Percentiles rank a stretch among this genome's conserved stretches.
Evolutionary conservation across 768 basidiomycete genomes (phyloP).

Genomic region (Coprinopsis cinerea): DNA sequence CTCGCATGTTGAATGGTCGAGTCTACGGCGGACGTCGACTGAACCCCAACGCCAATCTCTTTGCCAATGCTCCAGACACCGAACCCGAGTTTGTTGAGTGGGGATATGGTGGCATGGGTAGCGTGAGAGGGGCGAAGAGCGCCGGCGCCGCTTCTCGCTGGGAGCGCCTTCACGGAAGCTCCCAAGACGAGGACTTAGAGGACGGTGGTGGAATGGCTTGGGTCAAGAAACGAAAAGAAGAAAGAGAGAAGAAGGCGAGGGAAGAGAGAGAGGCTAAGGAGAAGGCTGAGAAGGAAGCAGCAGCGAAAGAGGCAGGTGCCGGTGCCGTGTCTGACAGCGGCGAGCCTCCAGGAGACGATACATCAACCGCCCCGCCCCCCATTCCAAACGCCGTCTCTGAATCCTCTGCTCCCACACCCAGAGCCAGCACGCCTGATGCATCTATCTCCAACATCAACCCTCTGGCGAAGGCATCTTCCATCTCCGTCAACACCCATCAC

Average conservation of each 20-base stretch:
- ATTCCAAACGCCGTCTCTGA: slow-evolving; percentile 1
- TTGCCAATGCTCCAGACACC: slow-evolving; percentile 56
- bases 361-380: neutral
- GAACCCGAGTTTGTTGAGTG: slow-evolving; percentile 90
- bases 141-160: slow-evolving; percentile 26
- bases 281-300: slow-evolving; percentile 13
- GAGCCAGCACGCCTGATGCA: neutral
- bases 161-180: slow-evolving; percentile 18
- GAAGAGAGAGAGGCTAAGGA: slow-evolving; percentile 35
- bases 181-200: slow-evolving; percentile 50
- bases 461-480: neutral
- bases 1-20: slow-evolving; percentile 79
- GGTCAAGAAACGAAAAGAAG: slow-evolving; percentile 60
- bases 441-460: neutral
- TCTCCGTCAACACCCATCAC: neutral
- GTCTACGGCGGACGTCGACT: slow-evolving; percentile 58
- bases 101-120: slow-evolving; percentile 87
- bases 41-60: slow-evolving; percentile 43
- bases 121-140: slow-evolving; percentile 36
- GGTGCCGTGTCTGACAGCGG: neutral
- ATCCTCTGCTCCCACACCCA: slow-evolving; percentile 8
- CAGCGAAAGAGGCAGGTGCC: neutral
- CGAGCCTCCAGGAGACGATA: neutral
- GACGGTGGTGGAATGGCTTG: slow-evolving; percentile 87
- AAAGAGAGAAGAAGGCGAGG: slow-evolving; percentile 44